Evolutionary conservation across 2,329 filamentous ascomycete species (phyloP).

Genomic region (Pseudocercospora cruenta): DNA sequence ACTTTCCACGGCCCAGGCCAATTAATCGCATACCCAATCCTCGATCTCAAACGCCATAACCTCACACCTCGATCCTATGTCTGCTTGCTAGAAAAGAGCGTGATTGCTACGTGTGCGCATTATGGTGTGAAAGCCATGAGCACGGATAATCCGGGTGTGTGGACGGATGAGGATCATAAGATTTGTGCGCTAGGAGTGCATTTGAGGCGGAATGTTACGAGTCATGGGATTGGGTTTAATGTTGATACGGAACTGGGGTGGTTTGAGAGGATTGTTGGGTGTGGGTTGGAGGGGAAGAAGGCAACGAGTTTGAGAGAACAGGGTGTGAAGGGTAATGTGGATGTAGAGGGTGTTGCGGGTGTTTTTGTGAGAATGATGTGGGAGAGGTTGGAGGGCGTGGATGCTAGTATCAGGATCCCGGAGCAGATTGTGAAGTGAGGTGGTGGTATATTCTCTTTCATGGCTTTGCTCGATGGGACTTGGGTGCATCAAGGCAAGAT

Average conservation of each 20-base stretch:
- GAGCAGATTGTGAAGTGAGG: slow-evolving; percentile 23
- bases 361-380: slow-evolving; percentile 48
- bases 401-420: slow-evolving; percentile 26
- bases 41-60: slow-evolving; percentile 73
- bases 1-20: slow-evolving; percentile 97
- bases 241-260: slow-evolving; percentile 66
- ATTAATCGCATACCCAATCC: slow-evolving; percentile 84
- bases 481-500: not conserved
- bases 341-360: slow-evolving; percentile 44
- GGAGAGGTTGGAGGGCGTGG: slow-evolving; percentile 32
- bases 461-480: not conserved
- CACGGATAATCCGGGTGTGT: slow-evolving; percentile 82
- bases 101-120: slow-evolving; percentile 65
- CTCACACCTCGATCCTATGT: slow-evolving; percentile 78
- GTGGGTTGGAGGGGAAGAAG: slow-evolving; percentile 77
- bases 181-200: slow-evolving; percentile 94
- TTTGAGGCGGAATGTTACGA: slow-evolving; percentile 78
- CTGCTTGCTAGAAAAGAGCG: slow-evolving; percentile 73
- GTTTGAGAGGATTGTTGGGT: slow-evolving; percentile 81
- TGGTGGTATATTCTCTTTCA: not conserved
- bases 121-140: slow-evolving; percentile 67
- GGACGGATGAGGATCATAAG: slow-evolving; percentile 66
- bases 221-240: slow-evolving; percentile 83
- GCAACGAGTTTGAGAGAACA: slow-evolving; percentile 74
- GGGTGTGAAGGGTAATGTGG: slow-evolving; percentile 40